phyloP scores from a whole-genome alignment of 2,329 filamentous ascomycete genomes.

The Epichloe bromicola region DNA sequence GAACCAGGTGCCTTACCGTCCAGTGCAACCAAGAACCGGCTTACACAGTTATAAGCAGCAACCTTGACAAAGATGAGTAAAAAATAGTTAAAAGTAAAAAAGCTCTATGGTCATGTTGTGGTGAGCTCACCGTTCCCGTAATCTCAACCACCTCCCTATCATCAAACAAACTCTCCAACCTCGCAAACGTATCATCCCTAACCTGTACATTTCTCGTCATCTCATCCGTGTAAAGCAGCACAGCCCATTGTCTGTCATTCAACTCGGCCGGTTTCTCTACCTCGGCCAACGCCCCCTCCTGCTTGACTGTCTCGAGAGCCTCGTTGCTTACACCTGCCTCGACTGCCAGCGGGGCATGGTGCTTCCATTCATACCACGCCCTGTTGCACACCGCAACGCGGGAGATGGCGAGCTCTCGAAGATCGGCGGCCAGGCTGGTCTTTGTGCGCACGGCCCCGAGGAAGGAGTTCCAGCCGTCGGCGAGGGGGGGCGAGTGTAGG shows the following conservation, averaged over 20 bases:
- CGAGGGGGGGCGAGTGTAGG: constrained; percentile 64
- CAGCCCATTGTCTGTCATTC: constrained; percentile 50
- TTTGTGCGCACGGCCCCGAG: constrained; percentile 48
- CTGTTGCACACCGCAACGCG: constrained; percentile 68
- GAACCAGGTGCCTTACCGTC: constrained; percentile 44
- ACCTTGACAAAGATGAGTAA: constrained; percentile 21
- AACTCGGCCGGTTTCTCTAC: constrained; percentile 25
- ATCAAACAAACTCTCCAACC: constrained; percentile 46
- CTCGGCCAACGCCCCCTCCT: constrained; percentile 12
- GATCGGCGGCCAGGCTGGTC: constrained; percentile 34
- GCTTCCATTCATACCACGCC: constrained; percentile 76
- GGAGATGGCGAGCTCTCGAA: constrained; percentile 70
- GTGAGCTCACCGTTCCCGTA: constrained; percentile 50
- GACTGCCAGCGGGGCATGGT: constrained; percentile 58
- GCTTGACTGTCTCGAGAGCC: constrained; percentile 33
- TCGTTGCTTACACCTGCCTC: constrained; percentile 42
- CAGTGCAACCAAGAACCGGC: constrained; percentile 68
- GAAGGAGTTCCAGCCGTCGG: constrained; percentile 64
- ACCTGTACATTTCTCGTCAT: constrained; percentile 70
- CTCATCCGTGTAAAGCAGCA: constrained; percentile 64
- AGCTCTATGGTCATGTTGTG: no score
- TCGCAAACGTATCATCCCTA: constrained; percentile 51
- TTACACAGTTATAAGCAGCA: constrained; percentile 75
- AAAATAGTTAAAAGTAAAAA: neutral
- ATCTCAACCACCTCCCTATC: constrained; percentile 71